Percentiles rank a stretch among this genome's conserved stretches.
Evolutionary conservation across 768 basidiomycete species (phyloP).

Genomic region (Lentinula edodes): DNA sequence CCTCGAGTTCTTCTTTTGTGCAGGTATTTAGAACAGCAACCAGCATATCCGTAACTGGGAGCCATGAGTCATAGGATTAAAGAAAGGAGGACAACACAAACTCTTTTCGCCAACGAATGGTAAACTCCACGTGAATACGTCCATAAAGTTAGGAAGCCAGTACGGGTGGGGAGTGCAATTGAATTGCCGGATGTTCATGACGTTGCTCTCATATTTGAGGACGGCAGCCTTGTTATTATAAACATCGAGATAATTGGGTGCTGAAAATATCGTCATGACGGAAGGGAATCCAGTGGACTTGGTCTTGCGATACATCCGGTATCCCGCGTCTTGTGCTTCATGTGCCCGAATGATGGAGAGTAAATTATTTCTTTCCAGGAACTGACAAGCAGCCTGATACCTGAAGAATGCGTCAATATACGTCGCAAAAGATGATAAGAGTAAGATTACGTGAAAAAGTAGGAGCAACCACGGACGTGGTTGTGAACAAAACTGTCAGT

Average conservation of each 20-base stretch:
- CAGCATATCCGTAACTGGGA: slow-evolving; percentile 95
- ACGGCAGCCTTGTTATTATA: slow-evolving; percentile 99
- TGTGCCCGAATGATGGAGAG: slow-evolving; percentile 97
- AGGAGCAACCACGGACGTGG: slow-evolving; percentile 94
- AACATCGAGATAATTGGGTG: slow-evolving; percentile 96
- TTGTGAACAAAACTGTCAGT: slow-evolving; percentile 91
- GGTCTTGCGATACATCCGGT: slow-evolving; percentile 99
- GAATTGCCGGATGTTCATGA: slow-evolving; percentile 98
- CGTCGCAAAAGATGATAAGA: neutral
- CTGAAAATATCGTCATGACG: slow-evolving; percentile 99
- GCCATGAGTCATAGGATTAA: neutral
- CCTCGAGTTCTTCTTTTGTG: slow-evolving; percentile 93
- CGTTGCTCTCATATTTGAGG: slow-evolving; percentile 98
- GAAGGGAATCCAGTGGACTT: slow-evolving; percentile 98
- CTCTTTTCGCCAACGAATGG: slow-evolving; percentile 99
- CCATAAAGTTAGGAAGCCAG: slow-evolving; percentile 99
- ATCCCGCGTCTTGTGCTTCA: slow-evolving; percentile 99
- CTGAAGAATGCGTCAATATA: slow-evolving; percentile 32
- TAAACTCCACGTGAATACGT: slow-evolving; percentile 97
- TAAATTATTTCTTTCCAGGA: slow-evolving; percentile 95
- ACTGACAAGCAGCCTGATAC: slow-evolving; percentile 94
- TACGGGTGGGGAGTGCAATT: slow-evolving; percentile 95
- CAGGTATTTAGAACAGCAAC: slow-evolving; percentile 95
- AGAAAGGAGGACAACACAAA: slow-evolving; percentile 26
- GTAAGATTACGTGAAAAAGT: slow-evolving; percentile 64